Evolutionary conservation across 129 eudicot genomes (phyloP), one percentile per base, ranked within the genome.

Genomic region (Saussurea involucrata): DNA sequence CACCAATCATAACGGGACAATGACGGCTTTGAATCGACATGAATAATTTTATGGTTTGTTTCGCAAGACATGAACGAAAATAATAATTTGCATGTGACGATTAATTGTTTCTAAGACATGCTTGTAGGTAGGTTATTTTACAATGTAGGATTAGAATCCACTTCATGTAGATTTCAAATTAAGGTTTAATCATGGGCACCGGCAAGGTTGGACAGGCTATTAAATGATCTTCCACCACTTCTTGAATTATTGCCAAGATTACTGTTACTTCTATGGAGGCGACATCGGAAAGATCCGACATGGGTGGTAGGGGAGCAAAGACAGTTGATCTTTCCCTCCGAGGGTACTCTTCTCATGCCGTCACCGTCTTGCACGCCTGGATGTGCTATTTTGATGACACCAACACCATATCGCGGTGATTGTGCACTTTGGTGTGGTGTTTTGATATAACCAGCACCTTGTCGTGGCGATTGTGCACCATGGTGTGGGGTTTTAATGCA

Each of bases 251-350:
- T 68, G 72, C n/a, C 34, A 68, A 9, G 6, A 34, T 34, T 68
- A 40, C 29, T 34, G 12, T 9, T 68, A 20, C 53, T 72, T 82
- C 86, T 77, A 29, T 82, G 86, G 29, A 71, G 67, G 49, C 82
- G 85, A 44, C 85, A 82, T 70, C 85, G 69, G 15, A 82, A 82
- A 36, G 86, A 82, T 76, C 86, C 86, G 63, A 42, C 82, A 8
- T 82, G 86, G 29, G 86, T 76, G 27, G 82, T 82, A 1, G 86
- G 86, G 37, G 86, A 72, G 57, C 82, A 82, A 77, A 82, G 82
- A 33, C 86, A 77, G 20, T 82, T 82, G 1, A 76, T 77, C 21
- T 82, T 82, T 6, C 75, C 28, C 46, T 58, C 86, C 0, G 71
- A 29, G 9, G 69, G 21, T 11, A 64, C n/a, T 13, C 67, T 22